A percentile compares a stretch with the other conserved stretches of the same genome.
Evolutionary conservation across 1,284 basidiomycete species (phyloP).

Genomic region (Cutaneotrichosporon sp.): DNA sequence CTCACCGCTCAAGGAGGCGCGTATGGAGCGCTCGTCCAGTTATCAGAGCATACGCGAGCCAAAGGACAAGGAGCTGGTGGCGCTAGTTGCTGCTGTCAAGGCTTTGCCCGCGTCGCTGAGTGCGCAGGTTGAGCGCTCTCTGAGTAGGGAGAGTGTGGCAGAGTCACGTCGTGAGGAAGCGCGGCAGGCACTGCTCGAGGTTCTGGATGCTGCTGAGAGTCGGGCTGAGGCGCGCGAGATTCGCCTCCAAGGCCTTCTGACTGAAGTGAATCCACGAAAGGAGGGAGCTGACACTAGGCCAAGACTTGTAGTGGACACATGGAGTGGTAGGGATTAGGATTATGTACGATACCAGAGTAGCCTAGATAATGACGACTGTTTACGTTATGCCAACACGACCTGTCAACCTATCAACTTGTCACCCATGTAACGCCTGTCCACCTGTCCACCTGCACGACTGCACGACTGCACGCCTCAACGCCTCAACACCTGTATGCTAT

Average conservation of each 20-base stretch:
- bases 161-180: conserved; percentile 11
- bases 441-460: no score
- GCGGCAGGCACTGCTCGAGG: conserved; percentile 14
- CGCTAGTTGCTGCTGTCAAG: conserved; percentile 9
- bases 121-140: conserved; percentile 3
- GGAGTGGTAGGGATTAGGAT: conserved; percentile 18
- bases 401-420: neutral
- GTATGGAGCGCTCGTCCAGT: neutral
- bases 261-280: conserved; percentile 19
- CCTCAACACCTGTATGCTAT: no score
- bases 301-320: conserved; percentile 24
- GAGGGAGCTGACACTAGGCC: conserved; percentile 16
- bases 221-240: conserved; percentile 20
- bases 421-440: neutral
- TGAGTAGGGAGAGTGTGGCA: neutral
- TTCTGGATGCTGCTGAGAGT: conserved; percentile 21
- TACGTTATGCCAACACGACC: neutral
- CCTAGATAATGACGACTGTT: conserved; percentile 1
- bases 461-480: no score
- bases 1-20: neutral
- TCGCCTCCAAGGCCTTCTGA: conserved; percentile 22
- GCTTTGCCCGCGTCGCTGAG: conserved; percentile 10
- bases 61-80: neutral
- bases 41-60: neutral
- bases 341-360: conserved; percentile 7